Base-by-base conservation (phyloP, 768 basidiomycete genomes). In the Termitomyces sp. region DNA sequence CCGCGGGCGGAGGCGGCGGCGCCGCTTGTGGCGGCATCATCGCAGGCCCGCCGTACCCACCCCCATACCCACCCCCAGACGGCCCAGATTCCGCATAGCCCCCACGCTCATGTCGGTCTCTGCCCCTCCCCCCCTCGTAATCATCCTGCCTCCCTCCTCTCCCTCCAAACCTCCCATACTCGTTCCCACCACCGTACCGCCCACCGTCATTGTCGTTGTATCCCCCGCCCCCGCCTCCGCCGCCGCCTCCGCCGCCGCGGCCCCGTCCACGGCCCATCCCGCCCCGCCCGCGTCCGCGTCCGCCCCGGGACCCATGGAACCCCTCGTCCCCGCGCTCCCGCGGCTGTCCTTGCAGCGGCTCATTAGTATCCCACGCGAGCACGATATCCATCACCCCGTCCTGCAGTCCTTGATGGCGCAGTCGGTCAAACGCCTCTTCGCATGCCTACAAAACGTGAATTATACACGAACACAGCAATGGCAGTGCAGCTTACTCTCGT, bases 371-470 rank as follows among this genome's bases (percentile, higher is more conserved):
- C 89, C 92, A 96, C 35, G 89, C 89, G 64, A 90, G 92, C 0
- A 83, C 77, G 48, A 98, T 87, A 56, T 95, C 91, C 84, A 97
- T 88, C 1, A 88, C 84, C 14, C 97, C 95, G 66, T 94, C 93
- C 68, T 89, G 89, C 55, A 87, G 68, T 1, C 87, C 82, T 72
- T 91, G 85, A 59, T 91, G 88, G 51, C 92, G 82, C 61, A 97
- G 75, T 20, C 86, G 78, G 66, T 97, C 93, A 63, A 83, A 86
- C 0, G 95, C 89, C 64, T 91, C 85, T 35, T 86, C 86, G 57
- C 86, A 86, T 26, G 88, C 91, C 86, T 93, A 28, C 20, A 5
- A 23, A 23, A 23, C 23, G 23, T 23, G 1, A 23, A 23, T 23
- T 2, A 23, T 23, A 23, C 23, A 23, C 23, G 23, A 23, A 23